Conservation (phyloP, 2,329 filamentous ascomycete species). For the Sarocladium brachiariae region DNA sequence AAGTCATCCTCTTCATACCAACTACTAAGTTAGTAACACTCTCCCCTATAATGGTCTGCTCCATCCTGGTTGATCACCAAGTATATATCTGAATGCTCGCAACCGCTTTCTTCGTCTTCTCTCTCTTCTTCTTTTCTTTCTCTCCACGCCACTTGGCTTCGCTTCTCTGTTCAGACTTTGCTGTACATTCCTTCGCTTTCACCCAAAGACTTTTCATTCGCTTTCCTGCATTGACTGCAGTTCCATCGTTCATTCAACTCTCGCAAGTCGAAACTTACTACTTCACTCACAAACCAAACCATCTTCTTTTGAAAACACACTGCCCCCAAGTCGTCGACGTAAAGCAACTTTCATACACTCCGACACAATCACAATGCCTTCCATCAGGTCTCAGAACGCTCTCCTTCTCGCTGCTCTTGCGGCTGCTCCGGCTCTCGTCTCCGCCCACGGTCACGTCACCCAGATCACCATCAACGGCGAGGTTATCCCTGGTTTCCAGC, state of each 20-base stretch:
- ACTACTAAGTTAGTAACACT: too few species aligned
- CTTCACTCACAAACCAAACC: background rate
- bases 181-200: slow-evolving; percentile 6
- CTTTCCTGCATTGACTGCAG: slow-evolving; percentile 6
- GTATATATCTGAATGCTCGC: slow-evolving; percentile 3
- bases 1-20: too few species aligned
- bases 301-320: background rate
- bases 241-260: background rate
- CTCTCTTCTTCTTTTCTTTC: background rate
- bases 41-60: background rate
- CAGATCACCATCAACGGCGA: slow-evolving; percentile 13
- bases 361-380: background rate
- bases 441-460: slow-evolving; percentile 14
- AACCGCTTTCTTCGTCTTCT: background rate
- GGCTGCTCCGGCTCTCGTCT: slow-evolving; percentile 10
- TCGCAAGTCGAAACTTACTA: background rate
- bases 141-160: slow-evolving; percentile 7
- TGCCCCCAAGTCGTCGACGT: background rate
- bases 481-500: slow-evolving; percentile 6
- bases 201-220: slow-evolving; percentile 5
- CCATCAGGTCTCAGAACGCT: slow-evolving; percentile 2
- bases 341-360: background rate
- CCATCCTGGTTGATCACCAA: background rate
- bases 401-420: slow-evolving; percentile 4
- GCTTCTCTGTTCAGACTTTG: slow-evolving; percentile 7